Conservation (phyloP, 805 yeast genomes). For the Candida pseudofarinosa region DNA sequence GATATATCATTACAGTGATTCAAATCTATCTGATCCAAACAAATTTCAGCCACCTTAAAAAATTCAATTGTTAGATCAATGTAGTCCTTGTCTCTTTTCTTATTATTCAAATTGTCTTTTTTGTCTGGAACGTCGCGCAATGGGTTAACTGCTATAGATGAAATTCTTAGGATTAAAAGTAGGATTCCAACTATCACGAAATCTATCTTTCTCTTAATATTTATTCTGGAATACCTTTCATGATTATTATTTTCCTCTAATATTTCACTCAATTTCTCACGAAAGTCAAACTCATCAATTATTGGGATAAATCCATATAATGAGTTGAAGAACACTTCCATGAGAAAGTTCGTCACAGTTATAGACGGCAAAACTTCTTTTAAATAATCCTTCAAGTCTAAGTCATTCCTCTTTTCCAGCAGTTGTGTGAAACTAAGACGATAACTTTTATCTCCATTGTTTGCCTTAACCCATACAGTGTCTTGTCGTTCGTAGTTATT, state of each 20-base stretch:
- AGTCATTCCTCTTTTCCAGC: background rate
- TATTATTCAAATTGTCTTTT: constrained; percentile 22
- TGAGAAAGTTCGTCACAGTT: constrained; percentile 49
- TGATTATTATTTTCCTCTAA: constrained; percentile 26
- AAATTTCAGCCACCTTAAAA: constrained; percentile 10
- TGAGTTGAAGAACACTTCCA: constrained; percentile 56
- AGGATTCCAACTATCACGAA: constrained; percentile 32
- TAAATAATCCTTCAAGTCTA: constrained; percentile 38
- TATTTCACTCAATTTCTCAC: constrained; percentile 37
- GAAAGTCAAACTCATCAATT: constrained; percentile 54
- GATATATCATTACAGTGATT: constrained; percentile 40
- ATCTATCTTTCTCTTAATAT: constrained; percentile 29
- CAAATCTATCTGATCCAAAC: constrained; percentile 34
- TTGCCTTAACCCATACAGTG: background rate
- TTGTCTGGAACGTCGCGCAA: constrained; percentile 29
- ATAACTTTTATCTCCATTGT: background rate
- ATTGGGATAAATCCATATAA: constrained; percentile 65
- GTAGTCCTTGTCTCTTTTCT: constrained; percentile 28
- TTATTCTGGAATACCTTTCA: constrained; percentile 16
- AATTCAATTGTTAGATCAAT: constrained; percentile 30
- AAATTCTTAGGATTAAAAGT: constrained; percentile 29
- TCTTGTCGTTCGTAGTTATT: background rate
- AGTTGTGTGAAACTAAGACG: background rate
- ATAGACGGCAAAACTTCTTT: constrained; percentile 48
- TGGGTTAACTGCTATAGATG: constrained; percentile 36